Base-by-base conservation (phyloP, 768 basidiomycete species). In the Arthromyces matolae region DNA sequence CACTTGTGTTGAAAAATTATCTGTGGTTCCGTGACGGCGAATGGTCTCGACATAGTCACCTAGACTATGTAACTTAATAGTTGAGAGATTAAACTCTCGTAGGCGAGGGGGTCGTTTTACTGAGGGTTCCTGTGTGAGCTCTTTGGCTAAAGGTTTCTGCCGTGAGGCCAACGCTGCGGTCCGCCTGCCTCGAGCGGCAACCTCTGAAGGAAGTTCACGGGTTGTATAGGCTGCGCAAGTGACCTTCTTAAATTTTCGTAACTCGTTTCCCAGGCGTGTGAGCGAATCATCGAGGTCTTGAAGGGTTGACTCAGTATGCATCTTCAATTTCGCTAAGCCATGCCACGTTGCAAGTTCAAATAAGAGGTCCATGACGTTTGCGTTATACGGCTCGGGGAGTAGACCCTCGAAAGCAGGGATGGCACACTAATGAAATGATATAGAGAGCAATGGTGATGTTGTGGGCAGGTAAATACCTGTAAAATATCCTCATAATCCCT, bases 1-100 rank as follows among this genome's bases (percentile, higher is more conserved):
- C 7, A 59, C 35, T 20, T 70, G 64, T 1, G 69, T 73, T 0
- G 66, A 65, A 45, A 67, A 73, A 1, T 56, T 59, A 36, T 76
- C 67, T 3, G 64, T 65, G 0, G 67, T 67, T 0, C 74, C 69
- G 32, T 57, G 63, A 0, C 5, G 1, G 0, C 23, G 19, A 8
- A 74, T 71, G 0, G 41, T 37, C 0, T 33, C 18, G 0, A 59
- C 49, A 35, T 70, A 69, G 42, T 74, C 64, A 0, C 65, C 65
- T 0, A 75, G 51, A 2, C 65, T 53, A 52, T 70, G 69, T 0
- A 57, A 36, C 27, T 73, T 74, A 47, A 64, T 66, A 3, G 66
- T 72, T 0, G 12, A n/a, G 0, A 69, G 33, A 35, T 63, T 68
- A 27, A 67, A 59, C 8, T 12, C 16, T n/a, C n/a, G n/a, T n/a